Percentiles rank a stretch among this genome's conserved stretches.
Evolutionary conservation across 306 rosid species (phyloP).

Genomic region (Acacia crassicarpa): DNA sequence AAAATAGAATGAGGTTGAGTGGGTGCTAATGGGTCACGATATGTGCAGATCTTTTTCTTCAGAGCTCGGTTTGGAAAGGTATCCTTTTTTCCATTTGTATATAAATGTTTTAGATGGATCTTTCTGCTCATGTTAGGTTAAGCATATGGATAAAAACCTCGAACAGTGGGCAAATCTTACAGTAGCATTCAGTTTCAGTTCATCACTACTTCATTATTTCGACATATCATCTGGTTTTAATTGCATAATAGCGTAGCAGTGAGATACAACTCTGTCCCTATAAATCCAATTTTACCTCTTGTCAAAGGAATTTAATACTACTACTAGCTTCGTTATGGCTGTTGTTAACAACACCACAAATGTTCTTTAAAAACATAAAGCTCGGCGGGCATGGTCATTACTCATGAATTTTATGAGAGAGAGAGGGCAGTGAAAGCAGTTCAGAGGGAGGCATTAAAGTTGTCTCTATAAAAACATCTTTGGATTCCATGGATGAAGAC

Average conservation of each 20-base stretch:
- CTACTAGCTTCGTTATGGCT: neutral
- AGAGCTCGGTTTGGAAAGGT: conserved; percentile 28
- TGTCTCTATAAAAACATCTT: conserved; percentile 7
- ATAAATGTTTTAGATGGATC: conserved; percentile 5
- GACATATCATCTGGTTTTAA: neutral
- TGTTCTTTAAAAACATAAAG: conserved; percentile 36
- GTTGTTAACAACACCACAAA: neutral
- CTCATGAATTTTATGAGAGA: neutral
- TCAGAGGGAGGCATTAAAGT: conserved; percentile 4
- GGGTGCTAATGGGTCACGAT: conserved; percentile 28
- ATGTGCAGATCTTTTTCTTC: conserved; percentile 6
- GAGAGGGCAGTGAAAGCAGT: neutral
- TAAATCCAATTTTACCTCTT: neutral
- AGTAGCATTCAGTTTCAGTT: conserved; percentile 11
- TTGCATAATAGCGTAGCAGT: conserved; percentile 25
- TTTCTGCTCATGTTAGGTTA: conserved; percentile 15
- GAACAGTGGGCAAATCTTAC: conserved; percentile 18
- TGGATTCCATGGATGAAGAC: conserved; percentile 24
- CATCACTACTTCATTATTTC: neutral
- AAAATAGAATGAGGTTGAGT: neutral
- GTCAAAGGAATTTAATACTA: neutral
- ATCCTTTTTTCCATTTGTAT: neutral
- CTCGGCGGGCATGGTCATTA: neutral
- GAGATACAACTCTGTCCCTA: neutral
- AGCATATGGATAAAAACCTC: conserved; percentile 19